A percentile compares a stretch with the other conserved stretches of the same genome.
Evolutionary conservation across 169 alveolate species (phyloP).

Genomic region (Eimeria nieschulzi): DNA sequence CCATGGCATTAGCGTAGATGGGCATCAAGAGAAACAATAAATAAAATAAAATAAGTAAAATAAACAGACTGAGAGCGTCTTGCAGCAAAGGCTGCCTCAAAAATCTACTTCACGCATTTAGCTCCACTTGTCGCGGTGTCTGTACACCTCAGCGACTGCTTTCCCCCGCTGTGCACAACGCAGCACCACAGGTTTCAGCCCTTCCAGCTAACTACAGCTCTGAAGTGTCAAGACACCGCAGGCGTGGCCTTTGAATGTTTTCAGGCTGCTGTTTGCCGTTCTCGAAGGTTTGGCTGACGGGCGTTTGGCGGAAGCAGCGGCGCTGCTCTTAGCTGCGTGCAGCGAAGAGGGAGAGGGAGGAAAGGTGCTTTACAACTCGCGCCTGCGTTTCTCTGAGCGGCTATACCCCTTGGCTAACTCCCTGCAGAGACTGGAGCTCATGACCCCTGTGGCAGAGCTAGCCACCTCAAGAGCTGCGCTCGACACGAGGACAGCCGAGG

Average conservation of each 20-base stretch:
- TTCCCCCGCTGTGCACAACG: no score
- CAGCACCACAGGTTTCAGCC: no score
- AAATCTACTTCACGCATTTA: no score
- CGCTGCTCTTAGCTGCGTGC: slow-evolving; percentile 6
- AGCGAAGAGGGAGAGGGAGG: slow-evolving; percentile 2
- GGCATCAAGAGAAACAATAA: no score
- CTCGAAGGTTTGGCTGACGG: slow-evolving; percentile 44
- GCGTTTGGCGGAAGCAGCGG: slow-evolving; percentile 28
- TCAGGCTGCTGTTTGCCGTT: slow-evolving; percentile 44
- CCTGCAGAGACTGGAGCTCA: neutral
- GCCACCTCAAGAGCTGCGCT: neutral
- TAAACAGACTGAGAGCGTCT: no score
- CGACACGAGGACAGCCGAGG: neutral
- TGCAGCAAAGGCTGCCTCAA: no score
- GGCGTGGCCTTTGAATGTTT: neutral
- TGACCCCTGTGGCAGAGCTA: slow-evolving; percentile 8
- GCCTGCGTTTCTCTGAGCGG: slow-evolving; percentile 44
- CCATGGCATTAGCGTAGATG: no score
- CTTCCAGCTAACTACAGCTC: no score
- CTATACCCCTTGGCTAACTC: slow-evolving; percentile 31
- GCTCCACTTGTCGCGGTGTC: no score
- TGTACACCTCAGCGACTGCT: no score
- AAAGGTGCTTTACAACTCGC: slow-evolving; percentile 25
- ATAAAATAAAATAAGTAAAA: no score
- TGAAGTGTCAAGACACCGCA: no score